These are phyloP conservation scores for Fusarium sp. DNA, from an alignment of 2,329 filamentous ascomycete genomes.

Conservation along the genomic window DNA sequence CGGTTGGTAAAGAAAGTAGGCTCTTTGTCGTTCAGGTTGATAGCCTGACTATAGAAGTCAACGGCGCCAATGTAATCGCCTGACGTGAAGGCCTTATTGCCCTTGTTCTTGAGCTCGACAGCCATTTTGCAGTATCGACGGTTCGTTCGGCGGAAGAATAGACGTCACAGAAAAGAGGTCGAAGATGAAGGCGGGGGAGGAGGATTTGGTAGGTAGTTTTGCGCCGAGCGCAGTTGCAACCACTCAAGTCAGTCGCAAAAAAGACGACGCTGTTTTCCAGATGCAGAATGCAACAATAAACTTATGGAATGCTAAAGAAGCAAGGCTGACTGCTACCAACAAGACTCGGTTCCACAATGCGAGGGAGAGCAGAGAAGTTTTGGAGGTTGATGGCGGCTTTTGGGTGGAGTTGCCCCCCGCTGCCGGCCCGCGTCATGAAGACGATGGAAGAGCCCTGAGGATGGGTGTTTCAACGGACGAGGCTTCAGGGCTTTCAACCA, in stretches of 20 bases:
- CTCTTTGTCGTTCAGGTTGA: conserved; percentile 84
- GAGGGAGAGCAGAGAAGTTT: conserved; percentile 45
- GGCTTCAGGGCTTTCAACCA: conserved; percentile 34
- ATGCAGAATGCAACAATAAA: conserved; percentile 13
- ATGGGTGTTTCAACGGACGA: conserved; percentile 23
- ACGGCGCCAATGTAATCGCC: conserved; percentile 90
- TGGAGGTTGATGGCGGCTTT: conserved; percentile 39
- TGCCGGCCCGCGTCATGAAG: conserved; percentile 45
- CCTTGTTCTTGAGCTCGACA: conserved; percentile 88
- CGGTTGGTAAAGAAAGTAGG: conserved; percentile 94
- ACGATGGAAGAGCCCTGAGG: not conserved
- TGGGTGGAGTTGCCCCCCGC: conserved; percentile 47
- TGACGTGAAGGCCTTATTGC: conserved; percentile 90
- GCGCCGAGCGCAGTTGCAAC: conserved; percentile 42
- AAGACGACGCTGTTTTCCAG: conserved; percentile 6
- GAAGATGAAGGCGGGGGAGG: conserved; percentile 33
- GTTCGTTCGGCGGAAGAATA: conserved; percentile 10
- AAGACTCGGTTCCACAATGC: conserved; percentile 43
- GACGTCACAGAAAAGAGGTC: conserved; percentile 19
- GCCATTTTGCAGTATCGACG: conserved; percentile 71
- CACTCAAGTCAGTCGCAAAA: conserved; percentile 28
- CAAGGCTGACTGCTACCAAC: conserved; percentile 30
- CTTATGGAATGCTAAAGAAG: conserved; percentile 23
- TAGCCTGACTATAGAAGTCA: conserved; percentile 88
- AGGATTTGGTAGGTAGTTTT: conserved; percentile 35